Conservation (phyloP, 352 stramenopile genomes). For the Pilasporangium apinafurcum region DNA sequence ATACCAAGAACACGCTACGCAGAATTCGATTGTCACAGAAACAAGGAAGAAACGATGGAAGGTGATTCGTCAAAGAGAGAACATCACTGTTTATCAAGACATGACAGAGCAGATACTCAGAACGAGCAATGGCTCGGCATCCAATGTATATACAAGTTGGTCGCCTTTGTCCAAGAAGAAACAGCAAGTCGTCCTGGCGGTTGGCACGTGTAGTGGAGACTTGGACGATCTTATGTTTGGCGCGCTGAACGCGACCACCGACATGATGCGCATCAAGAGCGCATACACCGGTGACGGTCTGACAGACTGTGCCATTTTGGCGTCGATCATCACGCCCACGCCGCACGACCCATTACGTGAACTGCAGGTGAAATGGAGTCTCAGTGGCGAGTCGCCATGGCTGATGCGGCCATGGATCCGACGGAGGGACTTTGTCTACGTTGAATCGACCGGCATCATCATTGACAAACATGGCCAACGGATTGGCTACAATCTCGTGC, state of each 20-base stretch:
- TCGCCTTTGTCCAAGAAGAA: no score
- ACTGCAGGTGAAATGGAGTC: constrained; percentile 45
- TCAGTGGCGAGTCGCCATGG: constrained; percentile 13
- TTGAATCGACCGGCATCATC: constrained; percentile 32
- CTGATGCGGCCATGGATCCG: constrained; percentile 11
- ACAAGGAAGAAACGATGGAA: constrained; percentile 50
- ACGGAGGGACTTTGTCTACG: constrained; percentile 39
- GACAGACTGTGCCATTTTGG: constrained; percentile 37
- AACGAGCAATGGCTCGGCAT: no score
- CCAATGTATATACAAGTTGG: no score
- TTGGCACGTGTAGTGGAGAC: constrained; percentile 18
- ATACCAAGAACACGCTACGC: constrained; percentile 6
- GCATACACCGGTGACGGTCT: constrained; percentile 41
- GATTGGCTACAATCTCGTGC: constrained; percentile 30
- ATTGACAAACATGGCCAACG: constrained; percentile 15
- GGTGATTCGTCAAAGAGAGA: constrained; percentile 29
- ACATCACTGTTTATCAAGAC: constrained; percentile 10
- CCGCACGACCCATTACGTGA: constrained; percentile 43
- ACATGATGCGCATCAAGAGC: constrained; percentile 40
- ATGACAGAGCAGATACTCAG: no score
- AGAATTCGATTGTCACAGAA: constrained; percentile 26
- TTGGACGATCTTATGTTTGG: constrained; percentile 57
- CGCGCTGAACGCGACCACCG: constrained; percentile 33
- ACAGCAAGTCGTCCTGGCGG: constrained; percentile 9
- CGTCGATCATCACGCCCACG: constrained; percentile 24